A percentile compares a stretch with the other conserved stretches of the same genome.
These are phyloP conservation scores for Elongisporangium anandrum DNA, from an alignment of 352 stramenopile species.

Conservation along the genomic window DNA sequence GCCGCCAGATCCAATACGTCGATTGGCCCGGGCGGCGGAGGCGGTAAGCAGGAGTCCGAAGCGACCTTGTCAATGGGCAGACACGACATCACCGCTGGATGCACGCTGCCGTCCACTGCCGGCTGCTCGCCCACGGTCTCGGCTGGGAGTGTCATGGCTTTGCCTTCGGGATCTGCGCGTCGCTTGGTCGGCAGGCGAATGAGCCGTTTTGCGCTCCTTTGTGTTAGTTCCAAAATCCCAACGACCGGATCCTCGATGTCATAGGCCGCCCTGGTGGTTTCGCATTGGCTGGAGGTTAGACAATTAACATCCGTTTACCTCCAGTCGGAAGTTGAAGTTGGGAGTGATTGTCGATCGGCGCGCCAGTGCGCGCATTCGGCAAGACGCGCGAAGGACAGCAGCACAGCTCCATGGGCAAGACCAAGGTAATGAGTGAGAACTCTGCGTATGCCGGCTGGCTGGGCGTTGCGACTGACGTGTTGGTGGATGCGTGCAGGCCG, in stretches of 20 bases:
- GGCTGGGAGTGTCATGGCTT: neutral
- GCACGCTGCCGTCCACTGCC: neutral
- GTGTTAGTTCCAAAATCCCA: neutral
- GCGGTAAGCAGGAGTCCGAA: neutral
- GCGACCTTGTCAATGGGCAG: neutral
- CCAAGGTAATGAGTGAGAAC: conserved; percentile 7
- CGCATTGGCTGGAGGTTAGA: neutral
- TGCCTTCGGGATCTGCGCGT: neutral
- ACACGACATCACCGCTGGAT: neutral
- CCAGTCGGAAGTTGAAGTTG: conserved; percentile 23
- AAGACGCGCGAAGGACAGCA: conserved; percentile 4
- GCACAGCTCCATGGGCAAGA: conserved; percentile 16
- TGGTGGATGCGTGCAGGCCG: conserved; percentile 19
- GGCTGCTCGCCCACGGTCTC: neutral
- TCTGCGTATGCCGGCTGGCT: neutral
- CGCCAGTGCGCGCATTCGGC: conserved; percentile 10
- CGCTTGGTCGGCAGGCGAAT: neutral
- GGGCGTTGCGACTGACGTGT: neutral
- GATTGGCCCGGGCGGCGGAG: neutral
- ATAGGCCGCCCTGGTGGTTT: neutral
- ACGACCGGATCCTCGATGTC: neutral
- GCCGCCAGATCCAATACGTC: neutral
- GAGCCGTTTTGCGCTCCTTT: neutral
- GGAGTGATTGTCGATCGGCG: conserved; percentile 32
- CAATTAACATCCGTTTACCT: conserved; percentile 4